phyloP scores from a whole-genome alignment of 1,284 basidiomycete genomes.

The Trichosporon ovoides region DNA sequence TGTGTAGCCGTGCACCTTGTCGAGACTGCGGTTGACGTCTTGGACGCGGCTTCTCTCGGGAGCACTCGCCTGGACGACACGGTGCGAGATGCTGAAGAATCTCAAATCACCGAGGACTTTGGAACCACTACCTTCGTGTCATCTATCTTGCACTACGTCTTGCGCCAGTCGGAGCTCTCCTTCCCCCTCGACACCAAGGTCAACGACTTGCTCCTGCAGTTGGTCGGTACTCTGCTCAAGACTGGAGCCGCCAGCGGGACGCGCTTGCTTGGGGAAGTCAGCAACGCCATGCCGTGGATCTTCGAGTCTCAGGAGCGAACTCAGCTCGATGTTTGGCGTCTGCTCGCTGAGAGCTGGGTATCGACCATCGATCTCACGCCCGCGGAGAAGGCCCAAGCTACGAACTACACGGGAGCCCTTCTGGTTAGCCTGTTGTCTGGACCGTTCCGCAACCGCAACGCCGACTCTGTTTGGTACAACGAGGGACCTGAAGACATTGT shows the following conservation, averaged over 20 bases:
- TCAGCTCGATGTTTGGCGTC: conserved; percentile 39
- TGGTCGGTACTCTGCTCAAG: conserved; percentile 24
- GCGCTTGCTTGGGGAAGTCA: conserved; percentile 38
- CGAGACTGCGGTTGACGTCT: conserved; percentile 17
- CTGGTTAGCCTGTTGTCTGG: conserved; percentile 40
- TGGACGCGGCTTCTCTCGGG: conserved; percentile 24
- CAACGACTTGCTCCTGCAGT: conserved; percentile 13
- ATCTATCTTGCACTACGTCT: conserved; percentile 28
- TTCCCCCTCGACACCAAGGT: conserved; percentile 13
- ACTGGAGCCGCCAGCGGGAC: conserved; percentile 23
- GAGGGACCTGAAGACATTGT: conserved; percentile 24
- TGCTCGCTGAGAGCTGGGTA: conserved; percentile 35
- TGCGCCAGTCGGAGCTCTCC: conserved; percentile 22
- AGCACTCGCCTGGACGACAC: conserved; percentile 3
- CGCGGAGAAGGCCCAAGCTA: conserved; percentile 18
- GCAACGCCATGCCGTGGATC: conserved; percentile 38
- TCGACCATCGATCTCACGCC: conserved; percentile 29
- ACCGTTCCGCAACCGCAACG: conserved; percentile 32
- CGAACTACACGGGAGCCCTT: conserved; percentile 40
- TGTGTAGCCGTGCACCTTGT: conserved; percentile 26
- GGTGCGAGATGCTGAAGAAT: neutral
- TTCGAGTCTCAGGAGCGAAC: conserved; percentile 31
- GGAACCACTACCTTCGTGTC: conserved; percentile 25
- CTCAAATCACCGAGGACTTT: conserved; percentile 16
- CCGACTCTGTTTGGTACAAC: conserved; percentile 36